Evolutionary conservation across 2,329 filamentous ascomycete genomes (phyloP).

Genomic region (Ophiostoma montium): DNA sequence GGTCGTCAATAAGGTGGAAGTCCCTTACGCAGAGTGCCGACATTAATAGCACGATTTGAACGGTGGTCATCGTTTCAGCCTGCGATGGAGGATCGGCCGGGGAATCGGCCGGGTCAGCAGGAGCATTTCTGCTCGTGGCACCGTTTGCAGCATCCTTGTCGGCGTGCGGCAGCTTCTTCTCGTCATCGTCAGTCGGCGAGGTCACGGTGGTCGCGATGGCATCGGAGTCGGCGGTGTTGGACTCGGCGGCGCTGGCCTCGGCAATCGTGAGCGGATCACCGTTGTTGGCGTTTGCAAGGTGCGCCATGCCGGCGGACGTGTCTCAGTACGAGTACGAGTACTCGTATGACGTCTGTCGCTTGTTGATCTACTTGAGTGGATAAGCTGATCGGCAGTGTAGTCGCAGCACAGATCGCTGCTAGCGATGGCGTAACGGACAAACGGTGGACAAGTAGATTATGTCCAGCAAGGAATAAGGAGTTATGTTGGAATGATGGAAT

Average conservation of each 20-base stretch:
- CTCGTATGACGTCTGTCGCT: too few relatives aligned
- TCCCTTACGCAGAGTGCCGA: conserved; percentile 4
- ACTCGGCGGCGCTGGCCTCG: too few relatives aligned
- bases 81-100: neutral
- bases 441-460: neutral
- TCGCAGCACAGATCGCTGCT: neutral
- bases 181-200: neutral
- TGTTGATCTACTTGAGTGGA: neutral
- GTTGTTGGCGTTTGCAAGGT: too few relatives aligned
- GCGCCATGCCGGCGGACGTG: too few relatives aligned
- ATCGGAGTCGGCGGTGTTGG: too few relatives aligned
- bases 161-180: neutral
- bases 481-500: too few relatives aligned
- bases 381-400: neutral
- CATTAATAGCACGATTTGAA: conserved; percentile 8
- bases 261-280: too few relatives aligned
- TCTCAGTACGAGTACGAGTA: too few relatives aligned
- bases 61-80: neutral
- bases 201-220: too few relatives aligned
- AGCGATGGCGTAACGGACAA: neutral
- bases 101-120: too few relatives aligned
- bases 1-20: neutral
- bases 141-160: neutral
- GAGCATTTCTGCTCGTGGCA: neutral
- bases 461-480: too few relatives aligned